Percentiles rank a stretch among this genome's conserved stretches.
phyloP scores from a whole-genome alignment of 495 filamentous ascomycete species.

The Choiromyces venosus region DNA sequence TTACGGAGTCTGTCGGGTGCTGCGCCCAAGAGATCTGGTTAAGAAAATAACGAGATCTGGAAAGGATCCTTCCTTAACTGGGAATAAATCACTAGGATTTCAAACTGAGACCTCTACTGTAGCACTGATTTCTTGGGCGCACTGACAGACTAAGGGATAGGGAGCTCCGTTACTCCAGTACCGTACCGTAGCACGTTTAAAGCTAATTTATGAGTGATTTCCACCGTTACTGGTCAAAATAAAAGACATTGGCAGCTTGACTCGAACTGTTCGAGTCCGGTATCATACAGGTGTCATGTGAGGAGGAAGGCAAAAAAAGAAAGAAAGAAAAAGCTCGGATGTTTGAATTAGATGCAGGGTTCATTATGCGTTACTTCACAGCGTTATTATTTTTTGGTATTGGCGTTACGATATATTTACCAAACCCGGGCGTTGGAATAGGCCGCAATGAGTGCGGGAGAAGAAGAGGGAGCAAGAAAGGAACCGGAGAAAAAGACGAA shows the following conservation, averaged over 20 bases:
- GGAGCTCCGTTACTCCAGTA: not conserved
- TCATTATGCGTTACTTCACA: not conserved
- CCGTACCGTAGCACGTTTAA: not conserved
- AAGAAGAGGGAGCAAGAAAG: not conserved
- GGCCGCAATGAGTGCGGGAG: not conserved
- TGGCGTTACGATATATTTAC: not conserved
- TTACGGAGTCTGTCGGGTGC: no score
- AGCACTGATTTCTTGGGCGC: no score
- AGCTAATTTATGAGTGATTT: not conserved
- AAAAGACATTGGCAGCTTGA: not conserved
- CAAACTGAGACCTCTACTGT: no score
- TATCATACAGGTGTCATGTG: conserved; percentile 3
- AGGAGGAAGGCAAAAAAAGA: not conserved
- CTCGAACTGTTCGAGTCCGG: no score
- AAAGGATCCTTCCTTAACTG: no score
- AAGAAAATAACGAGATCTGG: no score
- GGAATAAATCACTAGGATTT: no score
- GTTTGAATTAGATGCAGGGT: not conserved
- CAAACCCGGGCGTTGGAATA: not conserved
- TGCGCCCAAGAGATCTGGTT: no score
- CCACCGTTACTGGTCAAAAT: not conserved
- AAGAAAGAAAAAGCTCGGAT: not conserved
- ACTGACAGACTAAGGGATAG: no score
- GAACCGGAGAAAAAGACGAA: not conserved
- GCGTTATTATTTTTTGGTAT: not conserved